Evolutionary conservation across 495 filamentous ascomycete species (phyloP).

Genomic region (Tuber indicum): DNA sequence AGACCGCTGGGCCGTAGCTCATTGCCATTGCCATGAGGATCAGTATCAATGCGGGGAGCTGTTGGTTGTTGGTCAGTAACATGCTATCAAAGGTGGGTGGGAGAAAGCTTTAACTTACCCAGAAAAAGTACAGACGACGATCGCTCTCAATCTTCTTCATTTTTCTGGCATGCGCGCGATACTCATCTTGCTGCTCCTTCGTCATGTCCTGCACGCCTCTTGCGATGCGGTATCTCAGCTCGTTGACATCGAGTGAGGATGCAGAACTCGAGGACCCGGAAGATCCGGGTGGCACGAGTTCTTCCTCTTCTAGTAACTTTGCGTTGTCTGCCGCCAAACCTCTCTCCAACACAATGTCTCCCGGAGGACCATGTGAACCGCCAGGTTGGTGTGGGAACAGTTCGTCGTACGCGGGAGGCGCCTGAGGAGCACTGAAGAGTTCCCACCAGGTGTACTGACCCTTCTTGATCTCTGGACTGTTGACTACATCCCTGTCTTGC

Average conservation of each 20-base stretch:
- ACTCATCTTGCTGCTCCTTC: slow-evolving; percentile 65
- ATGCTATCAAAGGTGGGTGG: slow-evolving; percentile 4
- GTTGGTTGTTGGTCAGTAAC: slow-evolving; percentile 32
- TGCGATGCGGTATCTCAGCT: slow-evolving; percentile 35
- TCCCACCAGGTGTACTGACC: slow-evolving; percentile 64
- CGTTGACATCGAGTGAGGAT: slow-evolving; percentile 30
- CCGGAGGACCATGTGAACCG: slow-evolving; percentile 39
- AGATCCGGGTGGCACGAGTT: slow-evolving; percentile 47
- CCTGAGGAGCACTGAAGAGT: slow-evolving; percentile 51
- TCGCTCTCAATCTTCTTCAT: slow-evolving; percentile 69
- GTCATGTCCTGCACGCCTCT: slow-evolving; percentile 45
- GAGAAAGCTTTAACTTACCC: slow-evolving; percentile 54
- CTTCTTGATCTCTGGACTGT: slow-evolving; percentile 49
- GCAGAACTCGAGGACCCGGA: slow-evolving; percentile 38
- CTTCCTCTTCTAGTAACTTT: slow-evolving; percentile 41
- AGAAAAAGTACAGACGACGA: slow-evolving; percentile 75
- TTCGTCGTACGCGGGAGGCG: slow-evolving; percentile 74
- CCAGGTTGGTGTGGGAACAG: slow-evolving; percentile 58
- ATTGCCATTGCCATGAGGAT: slow-evolving; percentile 59
- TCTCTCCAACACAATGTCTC: slow-evolving; percentile 56
- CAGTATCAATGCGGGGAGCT: slow-evolving; percentile 58
- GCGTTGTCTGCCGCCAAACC: slow-evolving; percentile 55
- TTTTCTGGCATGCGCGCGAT: slow-evolving; percentile 63
- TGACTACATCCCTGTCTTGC: slow-evolving; percentile 45
- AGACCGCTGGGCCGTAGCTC: slow-evolving; percentile 54